Percentiles rank a stretch among this genome's conserved stretches.
These are phyloP conservation scores for Escallonia herrerae DNA, from an alignment of 129 eudicot species.

Conservation along the genomic window DNA sequence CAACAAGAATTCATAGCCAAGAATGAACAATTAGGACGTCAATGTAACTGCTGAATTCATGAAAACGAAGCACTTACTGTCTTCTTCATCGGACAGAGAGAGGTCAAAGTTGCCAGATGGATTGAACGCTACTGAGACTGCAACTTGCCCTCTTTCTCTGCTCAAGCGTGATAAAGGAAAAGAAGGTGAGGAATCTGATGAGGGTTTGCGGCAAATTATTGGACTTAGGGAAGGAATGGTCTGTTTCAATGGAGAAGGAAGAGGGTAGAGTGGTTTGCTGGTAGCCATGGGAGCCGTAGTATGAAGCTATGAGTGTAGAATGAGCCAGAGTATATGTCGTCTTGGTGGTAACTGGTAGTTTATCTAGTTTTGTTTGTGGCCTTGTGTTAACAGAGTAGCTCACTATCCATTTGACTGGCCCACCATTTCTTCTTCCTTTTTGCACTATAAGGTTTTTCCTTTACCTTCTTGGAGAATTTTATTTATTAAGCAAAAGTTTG, in stretches of 20 bases:
- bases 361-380: slow-evolving; percentile 35
- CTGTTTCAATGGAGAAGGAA: slow-evolving; percentile 39
- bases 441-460: too few species aligned
- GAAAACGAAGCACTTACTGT: slow-evolving; percentile 24
- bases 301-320: slow-evolving; percentile 1
- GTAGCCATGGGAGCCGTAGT: slow-evolving; percentile 44
- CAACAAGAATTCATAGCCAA: too few species aligned
- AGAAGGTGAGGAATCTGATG: slow-evolving; percentile 19
- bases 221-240: slow-evolving; percentile 26
- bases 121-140: slow-evolving; percentile 73
- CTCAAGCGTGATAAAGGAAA: slow-evolving; percentile 7
- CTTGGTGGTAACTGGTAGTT: neutral
- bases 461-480: too few species aligned
- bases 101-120: slow-evolving; percentile 82
- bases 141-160: slow-evolving; percentile 30
- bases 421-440: too few species aligned
- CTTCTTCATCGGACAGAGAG: slow-evolving; percentile 68
- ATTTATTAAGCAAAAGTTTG: too few species aligned
- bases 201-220: slow-evolving; percentile 31
- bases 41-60: neutral
- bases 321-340: neutral
- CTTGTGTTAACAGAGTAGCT: slow-evolving; percentile 19
- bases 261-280: slow-evolving; percentile 36
- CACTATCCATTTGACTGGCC: slow-evolving; percentile 20
- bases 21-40: neutral